Percentiles rank a stretch among this genome's conserved stretches.
Conservation (phyloP, 1,139 yeast species). For the Suhomyces anneliseae region DNA sequence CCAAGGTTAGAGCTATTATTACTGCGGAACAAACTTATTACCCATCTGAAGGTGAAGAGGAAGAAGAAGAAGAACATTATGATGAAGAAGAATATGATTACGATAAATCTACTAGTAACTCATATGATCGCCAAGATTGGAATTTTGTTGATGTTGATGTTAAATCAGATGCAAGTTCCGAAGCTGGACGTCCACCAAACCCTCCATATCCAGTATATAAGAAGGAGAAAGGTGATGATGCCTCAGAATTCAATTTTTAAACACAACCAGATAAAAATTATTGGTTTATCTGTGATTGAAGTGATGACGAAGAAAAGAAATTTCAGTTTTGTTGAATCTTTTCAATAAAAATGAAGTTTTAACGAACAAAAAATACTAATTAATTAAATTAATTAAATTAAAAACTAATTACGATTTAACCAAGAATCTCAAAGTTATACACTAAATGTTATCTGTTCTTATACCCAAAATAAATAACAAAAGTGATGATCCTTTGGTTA, state of each 20-base stretch:
- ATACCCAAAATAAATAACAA: too few relatives aligned
- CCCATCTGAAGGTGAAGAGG: constrained; percentile 28
- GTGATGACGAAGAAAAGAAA: too few relatives aligned
- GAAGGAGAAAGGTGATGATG: constrained; percentile 11
- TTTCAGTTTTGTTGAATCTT: too few relatives aligned
- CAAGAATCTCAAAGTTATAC: too few relatives aligned
- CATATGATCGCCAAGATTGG: constrained; percentile 11
- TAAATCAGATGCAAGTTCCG: constrained; percentile 1
- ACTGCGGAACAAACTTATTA: constrained; percentile 44
- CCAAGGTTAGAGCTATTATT: constrained; percentile 38
- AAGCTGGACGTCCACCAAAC: neutral
- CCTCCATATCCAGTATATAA: constrained; percentile 17
- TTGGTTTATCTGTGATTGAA: too few relatives aligned
- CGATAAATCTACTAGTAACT: neutral
- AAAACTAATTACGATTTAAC: too few relatives aligned
- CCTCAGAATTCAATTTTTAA: constrained; percentile 16
- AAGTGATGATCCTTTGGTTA: neutral
- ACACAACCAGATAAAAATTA: neutral
- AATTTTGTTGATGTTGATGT: constrained; percentile 17
- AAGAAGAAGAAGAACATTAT: constrained; percentile 8
- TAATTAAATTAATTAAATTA: too few relatives aligned
- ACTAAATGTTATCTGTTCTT: too few relatives aligned
- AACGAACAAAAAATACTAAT: too few relatives aligned
- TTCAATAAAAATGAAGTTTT: too few relatives aligned
- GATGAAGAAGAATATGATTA: constrained; percentile 3